Evolutionary conservation across 176 grass and related monocot genomes (phyloP).

Genomic region (Sorghum bicolor): DNA sequence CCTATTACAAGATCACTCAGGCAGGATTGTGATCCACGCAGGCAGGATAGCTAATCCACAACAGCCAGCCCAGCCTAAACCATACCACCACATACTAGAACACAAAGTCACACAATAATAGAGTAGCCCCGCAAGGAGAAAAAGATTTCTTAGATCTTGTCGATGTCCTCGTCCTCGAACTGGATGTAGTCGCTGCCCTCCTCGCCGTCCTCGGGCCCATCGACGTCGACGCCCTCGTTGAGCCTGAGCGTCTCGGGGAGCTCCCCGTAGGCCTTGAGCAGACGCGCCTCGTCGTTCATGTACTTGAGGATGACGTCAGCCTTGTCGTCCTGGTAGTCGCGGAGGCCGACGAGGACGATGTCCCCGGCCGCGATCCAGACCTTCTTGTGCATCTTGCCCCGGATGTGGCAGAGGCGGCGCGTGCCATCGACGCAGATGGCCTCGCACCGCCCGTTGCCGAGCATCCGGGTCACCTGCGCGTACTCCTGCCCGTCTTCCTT

Average conservation of each 20-base stretch:
- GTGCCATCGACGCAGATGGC: conserved; percentile 75
- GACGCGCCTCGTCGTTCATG: conserved; percentile 79
- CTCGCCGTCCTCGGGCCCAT: conserved; percentile 48
- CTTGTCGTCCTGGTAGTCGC: conserved; percentile 92
- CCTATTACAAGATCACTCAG: neutral
- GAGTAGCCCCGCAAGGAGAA: neutral
- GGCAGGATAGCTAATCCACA: neutral
- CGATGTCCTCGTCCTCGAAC: conserved; percentile 90
- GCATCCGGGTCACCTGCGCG: conserved; percentile 70
- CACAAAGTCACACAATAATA: neutral
- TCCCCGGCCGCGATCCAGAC: conserved; percentile 86
- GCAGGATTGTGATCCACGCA: neutral
- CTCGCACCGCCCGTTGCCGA: conserved; percentile 79
- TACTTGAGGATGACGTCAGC: conserved; percentile 91
- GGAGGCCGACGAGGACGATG: conserved; percentile 77
- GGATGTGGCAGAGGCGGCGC: conserved; percentile 73
- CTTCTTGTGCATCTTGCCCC: conserved; percentile 89
- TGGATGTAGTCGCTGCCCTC: conserved; percentile 58
- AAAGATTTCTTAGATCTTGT: conserved; percentile 54
- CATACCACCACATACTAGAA: neutral
- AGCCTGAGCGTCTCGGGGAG: conserved; percentile 69
- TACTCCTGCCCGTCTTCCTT: conserved; percentile 95
- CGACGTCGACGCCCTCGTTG: conserved; percentile 78
- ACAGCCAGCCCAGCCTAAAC: neutral
- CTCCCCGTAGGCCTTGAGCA: conserved; percentile 79